Evolutionary conservation across 805 yeast genomes (phyloP), one percentile per base, ranked within the genome.

Genomic region (Sporopachydermia quercuum): DNA sequence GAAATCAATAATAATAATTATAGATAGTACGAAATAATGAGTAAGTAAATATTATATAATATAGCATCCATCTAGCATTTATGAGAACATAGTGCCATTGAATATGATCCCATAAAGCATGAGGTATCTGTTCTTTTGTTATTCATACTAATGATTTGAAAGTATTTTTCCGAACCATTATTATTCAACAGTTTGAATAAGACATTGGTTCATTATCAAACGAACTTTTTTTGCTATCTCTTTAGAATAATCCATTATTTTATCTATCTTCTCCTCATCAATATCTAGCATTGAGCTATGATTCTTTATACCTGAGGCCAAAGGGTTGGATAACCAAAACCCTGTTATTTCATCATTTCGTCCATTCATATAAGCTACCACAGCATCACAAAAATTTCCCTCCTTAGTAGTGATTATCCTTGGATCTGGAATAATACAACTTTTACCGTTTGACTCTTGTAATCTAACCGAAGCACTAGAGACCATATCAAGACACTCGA

Each of bases 401-500:
- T 17, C 18, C 3, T 30, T 15, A 5, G 37, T 36, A 2, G 45
- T 37, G 15, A 34, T 5, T 2, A 39, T 42, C 17, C 37, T 15
- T 36, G 16, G 16, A 14, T 15, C 18, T 18, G 16, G 33, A 46
- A 16, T 40, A 45, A n/a, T 23, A 19, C 27, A 34, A 39, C 2
- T 36, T 39, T 16, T 8, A 19, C 17, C 18, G 5, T 33, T 30
- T 16, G 35, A 35, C 8, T 37, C 16, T 5, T 15, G 35, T 4
- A 43, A 14, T 27, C 40, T 17, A 1, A 51, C 57, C 3, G 55
- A 39, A 2, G 53, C 58, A 13, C 62, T 60, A 4, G 85, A 71
- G 1, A 86, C 87, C 44, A 86, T 61, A 51, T 87, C 94, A 41
- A 71, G 65, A 18, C 85, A 54, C 49, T 87, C 93, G 18, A 89